phyloP scores from a whole-genome alignment of 1,139 yeast genomes.

The Diutina sp. region DNA sequence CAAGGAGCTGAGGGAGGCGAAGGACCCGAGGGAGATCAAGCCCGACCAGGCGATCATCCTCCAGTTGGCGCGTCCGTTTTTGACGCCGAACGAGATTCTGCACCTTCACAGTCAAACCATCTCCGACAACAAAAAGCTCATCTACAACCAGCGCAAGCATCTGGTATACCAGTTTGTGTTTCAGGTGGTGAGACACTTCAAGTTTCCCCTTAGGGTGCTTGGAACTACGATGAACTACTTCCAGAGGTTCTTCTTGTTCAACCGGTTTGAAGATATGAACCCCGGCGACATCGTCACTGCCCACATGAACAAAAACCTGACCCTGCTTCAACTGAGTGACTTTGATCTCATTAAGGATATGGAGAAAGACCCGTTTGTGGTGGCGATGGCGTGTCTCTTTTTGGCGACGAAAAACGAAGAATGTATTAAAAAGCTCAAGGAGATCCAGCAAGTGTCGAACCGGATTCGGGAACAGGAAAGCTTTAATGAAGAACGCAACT shows the following conservation, averaged over 20 bases:
- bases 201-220: conserved; percentile 54
- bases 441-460: conserved; percentile 43
- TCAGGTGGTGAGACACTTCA: conserved; percentile 38
- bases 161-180: conserved; percentile 43
- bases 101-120: conserved; percentile 41
- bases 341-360: conserved; percentile 9
- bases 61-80: conserved; percentile 54
- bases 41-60: conserved; percentile 3
- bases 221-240: conserved; percentile 61
- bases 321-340: conserved; percentile 6
- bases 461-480: conserved; percentile 17
- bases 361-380: conserved; percentile 34
- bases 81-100: conserved; percentile 43
- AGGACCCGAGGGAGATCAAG: not conserved
- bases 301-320: not conserved
- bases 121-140: conserved; percentile 31
- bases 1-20: not conserved
- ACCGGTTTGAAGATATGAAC: conserved; percentile 32
- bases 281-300: conserved; percentile 3
- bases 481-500: conserved; percentile 6
- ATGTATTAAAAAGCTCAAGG: conserved; percentile 69
- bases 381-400: conserved; percentile 64
- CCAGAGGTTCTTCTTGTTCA: conserved; percentile 58
- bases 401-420: conserved; percentile 81
- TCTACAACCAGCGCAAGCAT: conserved; percentile 38